Percentiles rank a stretch among this genome's conserved stretches.
These are phyloP conservation scores for Lentinus brumalis DNA, from an alignment of 768 basidiomycete genomes.

Conservation along the genomic window DNA sequence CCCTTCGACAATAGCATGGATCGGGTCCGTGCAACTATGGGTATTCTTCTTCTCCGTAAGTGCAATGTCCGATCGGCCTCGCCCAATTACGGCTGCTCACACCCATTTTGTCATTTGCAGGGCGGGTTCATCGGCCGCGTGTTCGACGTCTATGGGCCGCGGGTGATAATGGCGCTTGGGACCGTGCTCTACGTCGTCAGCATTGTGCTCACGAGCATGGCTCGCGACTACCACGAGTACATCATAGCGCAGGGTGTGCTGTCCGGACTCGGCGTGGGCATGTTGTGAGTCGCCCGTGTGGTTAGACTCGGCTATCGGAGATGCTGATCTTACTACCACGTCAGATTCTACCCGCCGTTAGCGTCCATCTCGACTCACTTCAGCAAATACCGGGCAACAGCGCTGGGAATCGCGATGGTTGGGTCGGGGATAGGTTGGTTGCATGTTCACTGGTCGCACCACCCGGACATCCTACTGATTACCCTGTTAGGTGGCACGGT, in stretches of 20 bases:
- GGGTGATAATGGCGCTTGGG: conserved; percentile 54
- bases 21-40: conserved; percentile 70
- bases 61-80: conserved; percentile 4
- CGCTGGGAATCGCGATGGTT: conserved; percentile 67
- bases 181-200: conserved; percentile 50
- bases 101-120: conserved; percentile 35
- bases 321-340: not conserved
- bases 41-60: conserved; percentile 71
- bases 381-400: conserved; percentile 63
- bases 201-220: conserved; percentile 62
- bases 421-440: conserved; percentile 58
- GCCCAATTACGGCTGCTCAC: not conserved
- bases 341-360: conserved; percentile 69
- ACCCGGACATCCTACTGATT: not conserved
- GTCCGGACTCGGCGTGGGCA: conserved; percentile 65
- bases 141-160: conserved; percentile 66
- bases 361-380: conserved; percentile 70
- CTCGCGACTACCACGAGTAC: conserved; percentile 58
- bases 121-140: conserved; percentile 62
- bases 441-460: conserved; percentile 34
- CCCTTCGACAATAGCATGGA: conserved; percentile 35
- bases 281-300: conserved; percentile 41
- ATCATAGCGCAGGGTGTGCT: conserved; percentile 63
- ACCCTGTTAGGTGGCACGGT: conserved; percentile 60
- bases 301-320: not conserved